Evolutionary conservation across 495 filamentous ascomycete species (phyloP).

Genomic region (Penicillium nucicola): DNA sequence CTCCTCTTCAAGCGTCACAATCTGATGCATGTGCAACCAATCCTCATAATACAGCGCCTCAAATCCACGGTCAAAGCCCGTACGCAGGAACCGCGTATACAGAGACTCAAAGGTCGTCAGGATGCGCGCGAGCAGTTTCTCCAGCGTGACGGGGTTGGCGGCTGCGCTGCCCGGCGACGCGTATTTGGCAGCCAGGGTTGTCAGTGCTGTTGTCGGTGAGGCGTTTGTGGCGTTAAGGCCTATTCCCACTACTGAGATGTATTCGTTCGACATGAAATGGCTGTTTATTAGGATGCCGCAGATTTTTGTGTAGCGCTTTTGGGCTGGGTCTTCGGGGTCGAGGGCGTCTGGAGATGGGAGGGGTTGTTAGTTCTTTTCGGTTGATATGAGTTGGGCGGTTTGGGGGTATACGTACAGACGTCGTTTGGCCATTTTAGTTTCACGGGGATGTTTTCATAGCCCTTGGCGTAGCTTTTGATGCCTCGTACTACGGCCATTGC

Average conservation of each 20-base stretch:
- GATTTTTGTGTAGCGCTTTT: conserved; percentile 78
- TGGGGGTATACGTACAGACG: conserved; percentile 52
- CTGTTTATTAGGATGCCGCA: conserved; percentile 93
- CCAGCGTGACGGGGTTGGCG: conserved; percentile 60
- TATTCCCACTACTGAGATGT: conserved; percentile 84
- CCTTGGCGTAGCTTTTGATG: conserved; percentile 72
- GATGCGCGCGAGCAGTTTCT: conserved; percentile 81
- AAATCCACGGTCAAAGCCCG: conserved; percentile 68
- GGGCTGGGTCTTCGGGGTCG: conserved; percentile 60
- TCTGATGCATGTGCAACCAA: conserved; percentile 90
- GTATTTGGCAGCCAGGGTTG: conserved; percentile 56
- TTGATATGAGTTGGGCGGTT: too few relatives aligned
- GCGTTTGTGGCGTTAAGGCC: conserved; percentile 86
- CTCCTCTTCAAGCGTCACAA: conserved; percentile 83
- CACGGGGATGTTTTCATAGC: conserved; percentile 72
- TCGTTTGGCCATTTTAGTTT: conserved; percentile 98
- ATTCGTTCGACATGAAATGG: conserved; percentile 70
- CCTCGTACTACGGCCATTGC: conserved; percentile 88
- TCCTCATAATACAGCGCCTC: conserved; percentile 77
- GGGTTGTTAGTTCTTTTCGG: neutral
- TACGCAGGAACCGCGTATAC: conserved; percentile 67
- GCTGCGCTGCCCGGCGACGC: conserved; percentile 18
- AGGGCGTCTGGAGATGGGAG: conserved; percentile 58
- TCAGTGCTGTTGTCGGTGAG: conserved; percentile 82
- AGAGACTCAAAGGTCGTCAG: conserved; percentile 75